Base-by-base conservation (phyloP, 2,329 filamentous ascomycete genomes). In the Sclerotinia trifoliorum region DNA sequence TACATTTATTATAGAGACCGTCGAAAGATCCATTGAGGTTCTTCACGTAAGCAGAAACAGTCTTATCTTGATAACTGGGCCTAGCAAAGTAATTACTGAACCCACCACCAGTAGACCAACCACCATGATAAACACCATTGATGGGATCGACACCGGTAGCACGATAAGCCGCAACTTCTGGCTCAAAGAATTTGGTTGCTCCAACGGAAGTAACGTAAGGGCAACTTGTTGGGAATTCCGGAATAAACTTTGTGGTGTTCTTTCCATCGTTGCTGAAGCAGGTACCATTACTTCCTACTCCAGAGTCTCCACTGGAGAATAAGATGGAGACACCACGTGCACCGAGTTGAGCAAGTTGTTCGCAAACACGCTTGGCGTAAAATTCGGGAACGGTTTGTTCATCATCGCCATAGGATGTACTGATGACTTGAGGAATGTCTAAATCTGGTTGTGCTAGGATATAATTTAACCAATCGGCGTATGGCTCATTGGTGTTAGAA, bases 391-490 rank as follows among this genome's bases (percentile, higher is more conserved):
- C 83, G 0, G 82, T 81, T 61, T 85, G 80, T 77, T 88, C 86
- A 71, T 88, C 83, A 71, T 88, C 86, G 19, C 82, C 84, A 74
- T 88, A 88, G 19, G 84, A 86, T 26, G 86, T 82, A 58, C 83
- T 84, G 17, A 88, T 80, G 2, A 88, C 83, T 64, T 85, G 84
- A 0, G 86, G 86, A 19, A 87, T 74, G 26, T 81, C 62, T 17
- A 62, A 35, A 11, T 39, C 76, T 10, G 78, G 75, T 55, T 83
- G 80, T 0, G 79, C 75, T 0, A 87, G 77, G 17, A 88, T 76
- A 67, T 82, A 80, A 58, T 85, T 78, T 8, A 87, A 78, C 71
- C 85, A 83, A 48, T 84, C 82, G 1, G 87, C 77, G 70, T 85
- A 88, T 0, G 86, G 86, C 74, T 88, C 86, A 73, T 88, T 73